Conservation (phyloP, 1,139 yeast genomes). For the Debaryomyces subglobosus region DNA sequence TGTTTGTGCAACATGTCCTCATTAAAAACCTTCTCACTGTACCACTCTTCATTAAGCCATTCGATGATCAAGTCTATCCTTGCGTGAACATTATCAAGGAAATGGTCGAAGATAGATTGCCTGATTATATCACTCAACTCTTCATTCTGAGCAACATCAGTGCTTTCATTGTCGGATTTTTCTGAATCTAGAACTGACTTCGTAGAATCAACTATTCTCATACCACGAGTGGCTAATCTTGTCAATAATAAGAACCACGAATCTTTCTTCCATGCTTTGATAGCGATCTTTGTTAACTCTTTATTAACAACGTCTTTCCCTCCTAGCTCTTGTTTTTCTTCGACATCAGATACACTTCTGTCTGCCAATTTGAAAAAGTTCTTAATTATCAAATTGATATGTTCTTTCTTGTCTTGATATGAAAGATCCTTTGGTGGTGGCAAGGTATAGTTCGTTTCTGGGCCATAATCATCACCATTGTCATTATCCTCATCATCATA, state of each 20-base stretch:
- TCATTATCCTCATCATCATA: constrained; percentile 43
- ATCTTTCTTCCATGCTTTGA: constrained; percentile 65
- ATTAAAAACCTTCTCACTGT: constrained; percentile 58
- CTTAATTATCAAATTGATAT: constrained; percentile 51
- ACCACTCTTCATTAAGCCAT: constrained; percentile 98
- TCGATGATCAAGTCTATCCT: constrained; percentile 80
- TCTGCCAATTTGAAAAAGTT: constrained; percentile 57
- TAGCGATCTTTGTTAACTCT: constrained; percentile 57
- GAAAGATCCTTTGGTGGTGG: constrained; percentile 60
- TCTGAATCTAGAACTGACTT: constrained; percentile 1
- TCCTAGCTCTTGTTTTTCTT: constrained; percentile 19
- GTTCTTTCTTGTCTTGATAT: constrained; percentile 54
- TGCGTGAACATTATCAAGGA: constrained; percentile 71
- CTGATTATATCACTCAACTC: constrained; percentile 65
- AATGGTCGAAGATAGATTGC: constrained; percentile 69
- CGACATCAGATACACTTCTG: constrained; percentile 23
- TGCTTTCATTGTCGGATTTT: constrained; percentile 21
- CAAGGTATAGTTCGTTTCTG: constrained; percentile 53
- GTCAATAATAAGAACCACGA: constrained; percentile 81
- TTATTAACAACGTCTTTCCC: constrained; percentile 23
- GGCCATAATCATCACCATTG: constrained; percentile 37
- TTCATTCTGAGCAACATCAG: constrained; percentile 25
- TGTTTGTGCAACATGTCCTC: constrained; percentile 27
- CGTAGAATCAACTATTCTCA: constrained; percentile 35
- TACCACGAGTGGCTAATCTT: constrained; percentile 80